Evolutionary conservation across 805 yeast species (phyloP), one percentile per base, ranked within the genome.

Genomic region (Zygosaccharomyces siamensis): DNA sequence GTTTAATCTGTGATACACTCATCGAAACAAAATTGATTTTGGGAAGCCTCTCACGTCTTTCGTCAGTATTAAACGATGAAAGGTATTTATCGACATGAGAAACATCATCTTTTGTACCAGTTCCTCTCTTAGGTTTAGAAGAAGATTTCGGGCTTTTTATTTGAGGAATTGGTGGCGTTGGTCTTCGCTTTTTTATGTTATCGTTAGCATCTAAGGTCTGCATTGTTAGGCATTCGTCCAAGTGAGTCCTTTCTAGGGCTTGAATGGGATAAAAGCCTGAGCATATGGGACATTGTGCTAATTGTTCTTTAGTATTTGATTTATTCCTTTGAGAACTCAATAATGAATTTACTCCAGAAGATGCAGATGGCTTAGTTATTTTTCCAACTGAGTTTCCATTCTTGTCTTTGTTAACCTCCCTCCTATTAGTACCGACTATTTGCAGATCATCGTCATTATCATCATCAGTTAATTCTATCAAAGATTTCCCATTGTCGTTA

Each of bases 201-300:
- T 7, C 14, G 14, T 20, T 14, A 14, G 46, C 48, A 8, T 49
- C 60, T 35, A 58, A 26, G 1, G 59, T 36, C 36, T 57, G 59
- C 21, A 59, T 46, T 3, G 58, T 57, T 30, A 84, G 62, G 58
- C 95, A 86, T 45, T 71, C 71, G 59, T 82, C 89, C 8, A 86
- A 71, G 61, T 86, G 93, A 0, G 71, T 60, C 3, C 76, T 60
- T 60, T 86, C 86, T 7, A 86, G 67, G 30, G 73, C 75, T 20
- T 68, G 73, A 0, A 81, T 70, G 1, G 84, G 74, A 79, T 82
- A 78, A 24, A 63, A 64, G 36, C 75, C 69, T 7, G 67, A 62
- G 62, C 95, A 86, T 2, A 86, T 72, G 0, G 95, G 95, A 60
- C 95, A 86, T 43, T 70, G 75, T 0, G 78, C 86, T 45, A 53